A percentile compares a stretch with the other conserved stretches of the same genome.
Conservation (phyloP, 2,329 filamentous ascomycete genomes). For the Epichloe gansuensis region DNA sequence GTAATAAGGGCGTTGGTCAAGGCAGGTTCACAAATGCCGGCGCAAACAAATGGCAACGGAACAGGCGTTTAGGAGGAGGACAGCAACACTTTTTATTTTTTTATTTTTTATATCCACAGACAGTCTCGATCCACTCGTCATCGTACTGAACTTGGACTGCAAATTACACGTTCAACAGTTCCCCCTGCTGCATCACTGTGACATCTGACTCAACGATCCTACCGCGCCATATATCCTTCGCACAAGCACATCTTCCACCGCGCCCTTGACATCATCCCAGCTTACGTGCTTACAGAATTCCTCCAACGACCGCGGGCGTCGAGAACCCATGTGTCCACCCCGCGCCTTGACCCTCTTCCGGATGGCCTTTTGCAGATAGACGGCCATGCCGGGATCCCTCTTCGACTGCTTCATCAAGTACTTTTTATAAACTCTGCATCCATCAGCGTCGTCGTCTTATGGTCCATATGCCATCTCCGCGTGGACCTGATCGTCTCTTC, state of each 20-base stretch:
- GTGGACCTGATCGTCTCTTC: constrained; percentile 25
- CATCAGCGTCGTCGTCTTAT: constrained; percentile 20
- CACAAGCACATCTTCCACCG: constrained; percentile 20
- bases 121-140: background rate
- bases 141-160: background rate
- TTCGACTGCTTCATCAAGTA: constrained; percentile 26
- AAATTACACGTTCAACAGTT: background rate
- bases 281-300: constrained; percentile 21
- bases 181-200: background rate
- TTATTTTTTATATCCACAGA: background rate
- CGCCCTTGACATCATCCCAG: constrained; percentile 24
- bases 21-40: too few relatives aligned
- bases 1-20: too few relatives aligned
- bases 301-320: constrained; percentile 16
- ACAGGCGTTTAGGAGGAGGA: background rate
- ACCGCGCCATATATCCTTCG: constrained; percentile 11
- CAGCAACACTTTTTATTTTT: too few relatives aligned
- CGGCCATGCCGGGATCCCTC: constrained; percentile 22
- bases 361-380: constrained; percentile 21
- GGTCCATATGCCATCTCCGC: constrained; percentile 26
- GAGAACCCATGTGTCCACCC: background rate
- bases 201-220: constrained; percentile 10
- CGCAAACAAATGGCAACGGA: background rate
- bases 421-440: constrained; percentile 19
- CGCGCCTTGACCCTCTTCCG: constrained; percentile 13